Evolutionary conservation across 2,329 filamentous ascomycete genomes (phyloP).

Genomic region (Fusarium algeriense): DNA sequence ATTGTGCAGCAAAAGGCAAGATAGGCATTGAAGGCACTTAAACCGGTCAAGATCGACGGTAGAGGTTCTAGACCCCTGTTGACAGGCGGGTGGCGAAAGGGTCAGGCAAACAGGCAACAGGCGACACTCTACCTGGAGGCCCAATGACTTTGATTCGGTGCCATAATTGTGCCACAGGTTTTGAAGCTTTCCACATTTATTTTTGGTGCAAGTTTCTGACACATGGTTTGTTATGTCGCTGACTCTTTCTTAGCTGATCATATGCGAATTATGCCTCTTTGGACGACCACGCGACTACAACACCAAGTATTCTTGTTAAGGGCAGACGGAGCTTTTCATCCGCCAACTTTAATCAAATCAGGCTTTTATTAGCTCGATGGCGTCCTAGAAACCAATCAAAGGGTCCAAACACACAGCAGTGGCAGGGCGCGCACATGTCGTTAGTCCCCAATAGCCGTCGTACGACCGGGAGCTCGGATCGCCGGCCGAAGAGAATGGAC

Average conservation of each 20-base stretch:
- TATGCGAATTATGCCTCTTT: constrained; percentile 4
- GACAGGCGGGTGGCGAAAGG: constrained; percentile 42
- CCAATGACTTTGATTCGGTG: constrained; percentile 35
- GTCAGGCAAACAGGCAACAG: constrained; percentile 28
- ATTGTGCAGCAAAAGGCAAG: constrained; percentile 28
- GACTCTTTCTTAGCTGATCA: constrained; percentile 6
- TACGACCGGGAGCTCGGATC: constrained; percentile 33
- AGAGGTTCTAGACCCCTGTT: constrained; percentile 40
- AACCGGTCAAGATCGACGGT: constrained; percentile 41
- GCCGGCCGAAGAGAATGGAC: constrained; percentile 20
- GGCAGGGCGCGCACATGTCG: constrained; percentile 36
- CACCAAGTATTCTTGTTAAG: constrained; percentile 27
- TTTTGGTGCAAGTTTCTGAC: constrained; percentile 13
- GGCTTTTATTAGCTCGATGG: constrained; percentile 34
- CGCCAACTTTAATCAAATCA: constrained; percentile 14
- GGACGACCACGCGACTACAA: constrained; percentile 1
- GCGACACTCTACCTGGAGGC: constrained; percentile 22
- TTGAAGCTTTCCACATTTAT: constrained; percentile 33
- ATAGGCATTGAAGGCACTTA: constrained; percentile 26
- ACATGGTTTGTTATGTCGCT: not conserved
- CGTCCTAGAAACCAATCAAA: constrained; percentile 30
- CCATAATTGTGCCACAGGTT: constrained; percentile 29
- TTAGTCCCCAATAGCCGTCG: constrained; percentile 36
- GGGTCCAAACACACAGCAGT: constrained; percentile 38
- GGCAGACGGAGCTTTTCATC: constrained; percentile 42